Evolutionary conservation across 2,329 filamentous ascomycete species (phyloP).

Genomic region (Beauveria sp.): DNA sequence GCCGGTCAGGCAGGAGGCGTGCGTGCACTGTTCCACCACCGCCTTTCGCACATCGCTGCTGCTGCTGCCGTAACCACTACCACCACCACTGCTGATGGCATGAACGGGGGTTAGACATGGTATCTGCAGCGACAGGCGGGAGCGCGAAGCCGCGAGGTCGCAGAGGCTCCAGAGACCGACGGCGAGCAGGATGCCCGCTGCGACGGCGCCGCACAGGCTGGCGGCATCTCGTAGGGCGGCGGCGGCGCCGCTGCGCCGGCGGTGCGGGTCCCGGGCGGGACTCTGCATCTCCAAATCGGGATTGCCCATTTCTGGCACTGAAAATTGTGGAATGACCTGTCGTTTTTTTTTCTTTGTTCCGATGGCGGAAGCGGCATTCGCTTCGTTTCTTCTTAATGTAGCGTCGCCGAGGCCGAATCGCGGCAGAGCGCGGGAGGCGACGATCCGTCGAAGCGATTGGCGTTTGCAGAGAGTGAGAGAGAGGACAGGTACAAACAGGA

Average conservation of each 20-base stretch:
- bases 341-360: background rate
- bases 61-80: background rate
- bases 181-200: background rate
- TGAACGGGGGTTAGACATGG: no score
- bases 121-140: background rate
- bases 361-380: background rate
- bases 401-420: background rate
- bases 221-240: conserved; percentile 2
- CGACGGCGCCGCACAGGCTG: conserved; percentile 9
- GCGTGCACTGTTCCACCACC: conserved; percentile 36
- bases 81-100: no score
- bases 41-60: background rate
- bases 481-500: background rate
- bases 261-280: background rate
- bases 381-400: background rate
- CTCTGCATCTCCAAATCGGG: conserved; percentile 1
- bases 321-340: background rate
- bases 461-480: background rate
- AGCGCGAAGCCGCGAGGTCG: background rate
- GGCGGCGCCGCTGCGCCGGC: background rate
- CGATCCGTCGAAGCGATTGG: no score
- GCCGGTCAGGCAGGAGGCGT: conserved; percentile 39
- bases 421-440: no score
- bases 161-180: background rate
- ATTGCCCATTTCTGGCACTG: background rate